Base-by-base conservation (phyloP, 2,329 filamentous ascomycete species). In the Ceratocystis harringtonii region DNA sequence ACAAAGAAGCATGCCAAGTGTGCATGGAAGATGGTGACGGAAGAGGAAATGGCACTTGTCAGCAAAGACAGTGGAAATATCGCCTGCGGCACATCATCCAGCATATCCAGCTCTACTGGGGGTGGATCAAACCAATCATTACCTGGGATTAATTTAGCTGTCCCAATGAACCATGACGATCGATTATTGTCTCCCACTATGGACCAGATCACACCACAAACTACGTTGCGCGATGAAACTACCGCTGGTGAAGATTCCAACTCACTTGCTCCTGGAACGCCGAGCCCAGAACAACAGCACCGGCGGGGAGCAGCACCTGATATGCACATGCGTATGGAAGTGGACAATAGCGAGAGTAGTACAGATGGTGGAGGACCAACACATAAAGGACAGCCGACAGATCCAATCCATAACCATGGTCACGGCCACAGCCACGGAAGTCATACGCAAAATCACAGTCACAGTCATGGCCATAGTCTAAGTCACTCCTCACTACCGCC, bases 1-100 rank as follows among this genome's bases (percentile, higher is more conserved):
- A 95, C 90, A 0, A 92, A 89, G 73, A 95, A 95, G 73, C 90
- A 95, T 72, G 89, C 89, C 22, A 92, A 91, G 71, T 95, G 90
- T 73, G 86, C 85, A 15, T 95, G 90, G 90, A 88, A 86, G 69
- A 84, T 88, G 57, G 83, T 94, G n/a, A 85, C 84, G 17, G 84
- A 89, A 41, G 86, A 87, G 2, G 91, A 95, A 67, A 71, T 77
- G 32, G 71, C 71, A 2, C 50, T 62, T 19, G 66, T 67, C 19
- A 65, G 25, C 43, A 67, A 62, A 28, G 63, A 64, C 17, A 32
- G 17, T 36, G 55, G 19, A 28, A 58, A 58, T 58, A n/a, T 36
- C 22, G 7, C 15, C 36, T 41, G 41, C 32, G 45, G 61, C 12
- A 25, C 52, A n/a, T 36, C 60, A 12, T 36, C 64, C 12, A 61